phyloP scores from a whole-genome alignment of 208 protist genomes.

The Jaenimonas drosophilae region DNA sequence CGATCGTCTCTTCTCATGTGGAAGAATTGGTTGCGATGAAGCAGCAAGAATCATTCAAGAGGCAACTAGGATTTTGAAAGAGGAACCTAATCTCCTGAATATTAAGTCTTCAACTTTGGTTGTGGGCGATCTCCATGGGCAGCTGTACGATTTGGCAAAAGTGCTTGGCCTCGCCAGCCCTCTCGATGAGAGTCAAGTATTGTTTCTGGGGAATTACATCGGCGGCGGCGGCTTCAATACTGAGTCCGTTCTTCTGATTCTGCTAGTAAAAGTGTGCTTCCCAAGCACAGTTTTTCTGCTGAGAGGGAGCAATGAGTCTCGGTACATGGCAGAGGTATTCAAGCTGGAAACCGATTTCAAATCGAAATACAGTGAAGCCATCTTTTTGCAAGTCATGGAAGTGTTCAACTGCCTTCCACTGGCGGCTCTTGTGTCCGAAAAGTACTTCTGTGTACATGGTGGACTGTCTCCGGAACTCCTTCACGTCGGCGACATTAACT shows the following conservation, averaged over 20 bases:
- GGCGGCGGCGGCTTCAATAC: conserved; percentile 95
- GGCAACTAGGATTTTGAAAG: conserved; percentile 38
- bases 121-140: conserved; percentile 92
- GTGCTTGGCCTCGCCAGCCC: too few relatives aligned
- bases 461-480: conserved; percentile 96
- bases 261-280: conserved; percentile 93
- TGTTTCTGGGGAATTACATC: conserved; percentile 98
- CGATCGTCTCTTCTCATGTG: conserved; percentile 51
- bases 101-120: conserved; percentile 65
- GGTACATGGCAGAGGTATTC: conserved; percentile 87
- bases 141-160: conserved; percentile 88
- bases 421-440: conserved; percentile 95
- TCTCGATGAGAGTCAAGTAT: too few relatives aligned
- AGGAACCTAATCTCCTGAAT: conserved; percentile 45
- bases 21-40: conserved; percentile 29
- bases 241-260: conserved; percentile 95
- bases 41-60: conserved; percentile 39
- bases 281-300: conserved; percentile 86
- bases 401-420: conserved; percentile 97
- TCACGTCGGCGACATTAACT: conserved; percentile 88
- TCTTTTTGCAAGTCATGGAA: conserved; percentile 29
- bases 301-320: conserved; percentile 87
- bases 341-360: conserved; percentile 91
- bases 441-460: conserved; percentile 98
- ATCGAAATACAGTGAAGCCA: conserved; percentile 82